phyloP scores from a whole-genome alignment of 352 stramenopile genomes.

The Halophytophthora polymorphica region DNA sequence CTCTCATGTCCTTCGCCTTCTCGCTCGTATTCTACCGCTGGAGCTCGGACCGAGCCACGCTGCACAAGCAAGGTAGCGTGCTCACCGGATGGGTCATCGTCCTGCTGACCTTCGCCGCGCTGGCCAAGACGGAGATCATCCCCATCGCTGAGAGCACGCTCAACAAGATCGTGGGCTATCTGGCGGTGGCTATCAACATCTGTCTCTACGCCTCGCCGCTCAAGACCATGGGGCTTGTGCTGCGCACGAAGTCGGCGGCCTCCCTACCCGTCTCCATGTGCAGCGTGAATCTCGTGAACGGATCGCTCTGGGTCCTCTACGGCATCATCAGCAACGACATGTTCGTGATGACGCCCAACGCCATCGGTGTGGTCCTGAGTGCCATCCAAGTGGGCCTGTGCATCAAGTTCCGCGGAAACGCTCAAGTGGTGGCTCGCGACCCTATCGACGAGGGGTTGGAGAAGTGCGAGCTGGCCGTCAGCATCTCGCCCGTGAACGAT shows the following conservation, averaged over 20 bases:
- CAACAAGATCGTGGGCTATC: conserved; percentile 27
- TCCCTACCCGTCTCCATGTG: conserved; percentile 25
- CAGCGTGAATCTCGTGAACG: conserved; percentile 26
- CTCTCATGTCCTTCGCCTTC: conserved; percentile 26
- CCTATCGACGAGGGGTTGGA: background rate
- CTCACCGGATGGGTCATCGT: conserved; percentile 4
- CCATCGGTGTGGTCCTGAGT: conserved; percentile 23
- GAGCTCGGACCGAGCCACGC: conserved; percentile 11
- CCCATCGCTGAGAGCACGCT: conserved; percentile 11
- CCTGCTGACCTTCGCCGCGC: conserved; percentile 12
- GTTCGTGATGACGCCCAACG: conserved; percentile 33
- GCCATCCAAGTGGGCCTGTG: conserved; percentile 32
- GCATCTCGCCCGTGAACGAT: conserved; percentile 5
- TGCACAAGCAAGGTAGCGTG: conserved; percentile 16
- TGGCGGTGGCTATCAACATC: conserved; percentile 24
- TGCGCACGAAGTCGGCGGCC: conserved; percentile 27
- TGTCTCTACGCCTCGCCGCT: conserved; percentile 26
- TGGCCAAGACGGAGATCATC: conserved; percentile 16
- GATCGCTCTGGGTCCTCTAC: conserved; percentile 23
- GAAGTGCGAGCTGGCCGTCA: conserved; percentile 10
- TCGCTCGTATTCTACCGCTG: conserved; percentile 28
- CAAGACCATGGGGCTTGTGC: conserved; percentile 27
- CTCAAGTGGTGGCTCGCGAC: conserved; percentile 1
- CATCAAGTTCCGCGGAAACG: conserved; percentile 26
- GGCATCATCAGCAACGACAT: conserved; percentile 25